phyloP scores from a whole-genome alignment of 495 filamentous ascomycete genomes.

The Tuber indicum region DNA sequence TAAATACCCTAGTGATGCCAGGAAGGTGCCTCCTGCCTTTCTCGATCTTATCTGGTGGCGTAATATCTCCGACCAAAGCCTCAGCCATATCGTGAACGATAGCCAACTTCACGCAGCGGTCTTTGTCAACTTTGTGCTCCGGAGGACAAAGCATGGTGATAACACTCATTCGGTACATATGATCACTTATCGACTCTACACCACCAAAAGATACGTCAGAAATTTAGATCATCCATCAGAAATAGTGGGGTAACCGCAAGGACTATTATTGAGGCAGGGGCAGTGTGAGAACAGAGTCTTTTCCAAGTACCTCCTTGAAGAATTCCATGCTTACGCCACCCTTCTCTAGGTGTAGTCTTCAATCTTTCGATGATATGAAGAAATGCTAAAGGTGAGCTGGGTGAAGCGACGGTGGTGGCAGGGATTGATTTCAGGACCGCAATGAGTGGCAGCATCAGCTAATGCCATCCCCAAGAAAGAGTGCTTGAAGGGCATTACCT shows the following conservation, averaged over 20 bases:
- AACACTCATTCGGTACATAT: constrained; percentile 99
- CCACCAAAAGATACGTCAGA: background rate
- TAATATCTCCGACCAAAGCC: constrained; percentile 89
- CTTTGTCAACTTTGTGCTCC: constrained; percentile 67
- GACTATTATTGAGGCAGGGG: background rate
- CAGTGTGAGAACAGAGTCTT: background rate
- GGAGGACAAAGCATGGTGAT: constrained; percentile 90
- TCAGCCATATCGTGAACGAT: constrained; percentile 98
- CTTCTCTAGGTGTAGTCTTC: constrained; percentile 92
- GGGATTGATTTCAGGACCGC: constrained; percentile 33
- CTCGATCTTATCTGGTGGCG: constrained; percentile 67
- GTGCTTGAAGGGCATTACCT: constrained; percentile 18
- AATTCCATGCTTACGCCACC: constrained; percentile 86
- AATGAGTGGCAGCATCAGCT: constrained; percentile 5
- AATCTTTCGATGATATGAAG: constrained; percentile 87
- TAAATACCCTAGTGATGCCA: background rate
- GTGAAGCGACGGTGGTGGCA: constrained; percentile 44
- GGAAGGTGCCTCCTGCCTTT: constrained; percentile 43
- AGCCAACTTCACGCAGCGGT: constrained; percentile 84
- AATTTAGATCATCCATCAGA: background rate
- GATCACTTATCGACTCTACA: constrained; percentile 82
- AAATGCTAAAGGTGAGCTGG: constrained; percentile 75
- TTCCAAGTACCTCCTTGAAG: constrained; percentile 42
- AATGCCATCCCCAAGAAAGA: background rate
- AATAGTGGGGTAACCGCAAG: background rate